Base-by-base conservation (phyloP, 768 basidiomycete genomes). In the Xerocomellus chrysenteron region DNA sequence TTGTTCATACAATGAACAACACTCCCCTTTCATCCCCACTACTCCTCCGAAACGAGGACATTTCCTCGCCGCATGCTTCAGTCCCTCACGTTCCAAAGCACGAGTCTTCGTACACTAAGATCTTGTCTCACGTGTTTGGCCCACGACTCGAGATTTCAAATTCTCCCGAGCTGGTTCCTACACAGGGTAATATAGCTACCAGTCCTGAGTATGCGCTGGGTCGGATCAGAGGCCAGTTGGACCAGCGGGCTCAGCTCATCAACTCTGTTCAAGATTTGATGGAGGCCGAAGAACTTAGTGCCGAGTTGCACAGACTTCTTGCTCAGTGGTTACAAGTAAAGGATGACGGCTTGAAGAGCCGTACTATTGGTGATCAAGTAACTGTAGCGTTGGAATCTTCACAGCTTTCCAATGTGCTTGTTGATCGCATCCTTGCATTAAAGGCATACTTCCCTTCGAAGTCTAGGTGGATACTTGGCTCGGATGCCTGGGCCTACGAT, bases 401-500 rank as follows among this genome's bases (percentile, higher is more conserved):
- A 1, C 61, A 75, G 17, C 46, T 73, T 47, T 57, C 70, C 9
- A 76, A 80, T 56, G 70, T 79, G 5, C 73, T 79, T 10, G 83
- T 81, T 5, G 73, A 83, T 40, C 79, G 78, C 30, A 79, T 92
- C 44, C 79, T 92, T 37, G 65, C 79, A 16, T 75, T 89, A 12
- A 79, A 80, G 40, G 73, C 82, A 19, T 82, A 86, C 62, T 83
- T 97, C 63, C 75, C 82, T 41, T 76, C 85, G 9, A 78, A 78
- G 37, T 94, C 92, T 8, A 81, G 91, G 56, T 99, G 97, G 97
- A 98, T 99, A 72, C 89, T 99, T 63, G 94, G 96, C 19, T 98
- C 95, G 19, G 97, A 99, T 69, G 90, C 92, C 0, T 98, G 97
- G 97, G 90, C 95, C 0, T 93, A 97, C 70, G 97, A 98, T 73